Evolutionary conservation across 371 early-diverging fungal species (phyloP), one percentile per base, ranked within the genome.

Genomic region (Mortierella sp.): DNA sequence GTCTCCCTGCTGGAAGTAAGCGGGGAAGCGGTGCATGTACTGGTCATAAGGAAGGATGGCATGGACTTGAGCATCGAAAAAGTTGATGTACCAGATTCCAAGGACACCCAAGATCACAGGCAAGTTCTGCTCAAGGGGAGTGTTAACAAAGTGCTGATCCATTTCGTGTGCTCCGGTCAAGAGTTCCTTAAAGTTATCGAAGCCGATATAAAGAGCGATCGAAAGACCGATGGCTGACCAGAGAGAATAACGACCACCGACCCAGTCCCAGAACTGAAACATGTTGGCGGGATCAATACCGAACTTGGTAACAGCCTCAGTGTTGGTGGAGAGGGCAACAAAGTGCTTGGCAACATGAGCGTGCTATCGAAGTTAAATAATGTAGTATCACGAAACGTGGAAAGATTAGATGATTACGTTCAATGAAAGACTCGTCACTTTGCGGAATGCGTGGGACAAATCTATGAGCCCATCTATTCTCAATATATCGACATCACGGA

Each of bases 211-310:
- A 68, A 99, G 93, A 43, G 94, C 93, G 79, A 99, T 99, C 22
- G 97, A 96, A 61, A 99, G 90, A 53, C 99, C 99, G 71, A 98
- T 98, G 54, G 99, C 98, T 43, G 98, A 98, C 99, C 99, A 99
- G 47, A 99, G 92, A 57, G 98, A 98, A 90, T 99, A 99, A 67
- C 99, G 94, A 51, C 99, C 99, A 80, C 99, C 99, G 64, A 99
- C 99, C 97, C 97, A 99, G 86, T 99, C 99, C 99, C 99, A 99
- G 93, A 99, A 99, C 84, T 94, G 93, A 92, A 99, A 98, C 95
- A 99, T 97, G 88, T 98, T 98, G 76, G 91, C 88, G 42, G 91
- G 83, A 80, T 90, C 92, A 71, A 99, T 99, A 66, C 99, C 98
- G 80, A 98, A 98, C 29, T 88, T 93, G 68, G 92, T 89, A 31